These are phyloP conservation scores for Globisporangium perplexum DNA, from an alignment of 352 stramenopile genomes.

Conservation along the genomic window DNA sequence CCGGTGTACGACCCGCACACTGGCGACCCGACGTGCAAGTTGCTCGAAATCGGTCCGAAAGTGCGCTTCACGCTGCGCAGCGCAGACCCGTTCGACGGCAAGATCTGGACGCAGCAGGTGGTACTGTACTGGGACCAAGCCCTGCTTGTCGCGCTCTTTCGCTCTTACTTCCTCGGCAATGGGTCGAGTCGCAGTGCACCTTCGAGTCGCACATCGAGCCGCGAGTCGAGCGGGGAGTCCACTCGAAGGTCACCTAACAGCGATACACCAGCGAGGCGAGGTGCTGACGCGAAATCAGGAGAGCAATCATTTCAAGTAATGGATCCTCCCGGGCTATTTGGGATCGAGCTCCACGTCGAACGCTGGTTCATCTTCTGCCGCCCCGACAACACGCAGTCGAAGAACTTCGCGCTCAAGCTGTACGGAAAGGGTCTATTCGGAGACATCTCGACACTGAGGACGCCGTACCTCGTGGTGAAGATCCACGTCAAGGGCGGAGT, in stretches of 20 bases:
- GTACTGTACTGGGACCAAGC: conserved; percentile 72
- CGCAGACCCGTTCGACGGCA: conserved; percentile 42
- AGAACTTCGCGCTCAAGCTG: conserved; percentile 37
- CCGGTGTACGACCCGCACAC: conserved; percentile 37
- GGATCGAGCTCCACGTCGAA: conserved; percentile 35
- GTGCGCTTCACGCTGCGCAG: conserved; percentile 47
- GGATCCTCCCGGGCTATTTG: conserved; percentile 16
- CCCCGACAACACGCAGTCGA: conserved; percentile 29
- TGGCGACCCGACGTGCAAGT: conserved; percentile 32
- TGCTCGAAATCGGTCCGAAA: conserved; percentile 55
- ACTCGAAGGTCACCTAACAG: not conserved
- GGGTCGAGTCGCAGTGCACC: conserved; percentile 20
- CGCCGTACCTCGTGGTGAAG: conserved; percentile 22
- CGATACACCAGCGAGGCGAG: not conserved
- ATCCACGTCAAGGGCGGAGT: conserved; percentile 31
- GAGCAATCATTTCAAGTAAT: not conserved
- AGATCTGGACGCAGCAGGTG: conserved; percentile 42
- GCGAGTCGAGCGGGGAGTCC: conserved; percentile 15
- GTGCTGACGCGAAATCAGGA: not conserved
- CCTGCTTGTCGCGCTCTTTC: conserved; percentile 49
- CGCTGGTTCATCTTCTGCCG: conserved; percentile 58
- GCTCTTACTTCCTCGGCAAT: conserved; percentile 40
- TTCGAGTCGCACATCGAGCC: conserved; percentile 24
- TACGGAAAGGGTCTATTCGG: conserved; percentile 28
- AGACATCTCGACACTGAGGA: conserved; percentile 36